Evolutionary conservation across 192 early-diverging fungal species (phyloP).

Genomic region (Haplosporangium gracile): DNA sequence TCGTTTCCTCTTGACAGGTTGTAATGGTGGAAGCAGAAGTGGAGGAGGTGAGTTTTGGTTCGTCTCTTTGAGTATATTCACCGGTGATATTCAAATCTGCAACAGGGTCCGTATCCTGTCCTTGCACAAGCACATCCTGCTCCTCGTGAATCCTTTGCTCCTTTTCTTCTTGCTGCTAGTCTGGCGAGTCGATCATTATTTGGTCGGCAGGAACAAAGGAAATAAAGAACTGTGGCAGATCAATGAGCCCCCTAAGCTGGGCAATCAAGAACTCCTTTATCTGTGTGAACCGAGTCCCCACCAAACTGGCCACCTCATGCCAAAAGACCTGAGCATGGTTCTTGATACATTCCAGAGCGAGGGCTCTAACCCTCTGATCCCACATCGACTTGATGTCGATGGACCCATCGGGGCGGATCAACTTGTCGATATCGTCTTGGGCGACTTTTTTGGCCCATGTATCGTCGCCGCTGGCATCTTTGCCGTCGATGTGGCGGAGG

Average conservation of each 20-base stretch:
- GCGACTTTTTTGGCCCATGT: neutral
- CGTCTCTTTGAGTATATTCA: neutral
- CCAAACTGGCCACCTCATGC: neutral
- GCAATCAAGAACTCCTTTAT: constrained; percentile 20
- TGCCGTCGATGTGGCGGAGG: constrained; percentile 12
- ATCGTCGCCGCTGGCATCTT: constrained; percentile 6
- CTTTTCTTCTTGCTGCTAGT: neutral
- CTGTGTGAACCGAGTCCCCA: constrained; percentile 10
- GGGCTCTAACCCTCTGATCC: neutral
- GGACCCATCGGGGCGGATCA: constrained; percentile 13
- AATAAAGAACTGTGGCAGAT: neutral
- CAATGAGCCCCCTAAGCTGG: constrained; percentile 12
- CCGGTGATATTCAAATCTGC: neutral
- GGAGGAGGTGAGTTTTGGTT: neutral
- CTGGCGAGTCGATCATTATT: neutral
- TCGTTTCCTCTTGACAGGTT: neutral
- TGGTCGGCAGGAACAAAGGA: neutral
- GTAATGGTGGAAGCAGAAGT: neutral
- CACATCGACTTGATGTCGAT: constrained; percentile 16
- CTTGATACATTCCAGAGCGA: constrained; percentile 10
- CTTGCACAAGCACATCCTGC: too few relatives aligned
- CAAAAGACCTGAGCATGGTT: neutral
- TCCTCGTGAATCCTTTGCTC: neutral
- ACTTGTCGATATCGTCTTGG: neutral
- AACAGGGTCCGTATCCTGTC: neutral